phyloP scores from a whole-genome alignment of 2,329 filamentous ascomycete genomes.

The Fusarium armeniacum region DNA sequence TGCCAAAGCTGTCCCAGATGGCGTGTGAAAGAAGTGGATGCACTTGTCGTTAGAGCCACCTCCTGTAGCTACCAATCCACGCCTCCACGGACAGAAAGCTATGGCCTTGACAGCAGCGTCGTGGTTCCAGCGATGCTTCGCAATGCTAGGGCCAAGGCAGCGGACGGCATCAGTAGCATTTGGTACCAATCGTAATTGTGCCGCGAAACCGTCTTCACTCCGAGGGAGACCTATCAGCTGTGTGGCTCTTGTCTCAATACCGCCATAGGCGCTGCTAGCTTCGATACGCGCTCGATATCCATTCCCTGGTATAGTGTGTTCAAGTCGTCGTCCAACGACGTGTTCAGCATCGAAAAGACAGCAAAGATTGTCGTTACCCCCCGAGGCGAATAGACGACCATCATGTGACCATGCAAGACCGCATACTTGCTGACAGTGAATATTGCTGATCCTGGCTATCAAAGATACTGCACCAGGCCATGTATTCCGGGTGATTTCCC shows the following conservation, averaged over 20 bases:
- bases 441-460: conserved; percentile 76
- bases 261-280: conserved; percentile 20
- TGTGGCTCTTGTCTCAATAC: conserved; percentile 33
- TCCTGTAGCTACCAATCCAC: conserved; percentile 87
- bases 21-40: conserved; percentile 95
- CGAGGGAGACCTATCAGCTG: conserved; percentile 3
- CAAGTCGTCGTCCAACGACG: conserved; percentile 58
- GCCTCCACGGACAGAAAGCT: conserved; percentile 95
- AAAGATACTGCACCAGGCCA: conserved; percentile 86
- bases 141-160: conserved; percentile 66
- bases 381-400: conserved; percentile 83
- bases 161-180: conserved; percentile 57
- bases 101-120: conserved; percentile 95
- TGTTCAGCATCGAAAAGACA: conserved; percentile 80
- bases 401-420: conserved; percentile 89
- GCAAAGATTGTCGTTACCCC: conserved; percentile 93
- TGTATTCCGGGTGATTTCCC: conserved; percentile 72
- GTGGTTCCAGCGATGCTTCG: conserved; percentile 82
- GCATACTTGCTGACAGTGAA: conserved; percentile 92
- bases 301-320: conserved; percentile 4
- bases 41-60: conserved; percentile 95
- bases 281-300: conserved; percentile 18
- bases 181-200: conserved; percentile 51
- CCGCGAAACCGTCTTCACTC: conserved; percentile 16
- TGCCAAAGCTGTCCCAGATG: conserved; percentile 84